Evolutionary conservation across 2,329 filamentous ascomycete genomes (phyloP), one percentile per base, ranked within the genome.

Genomic region (Colletotrichum theobromicola): DNA sequence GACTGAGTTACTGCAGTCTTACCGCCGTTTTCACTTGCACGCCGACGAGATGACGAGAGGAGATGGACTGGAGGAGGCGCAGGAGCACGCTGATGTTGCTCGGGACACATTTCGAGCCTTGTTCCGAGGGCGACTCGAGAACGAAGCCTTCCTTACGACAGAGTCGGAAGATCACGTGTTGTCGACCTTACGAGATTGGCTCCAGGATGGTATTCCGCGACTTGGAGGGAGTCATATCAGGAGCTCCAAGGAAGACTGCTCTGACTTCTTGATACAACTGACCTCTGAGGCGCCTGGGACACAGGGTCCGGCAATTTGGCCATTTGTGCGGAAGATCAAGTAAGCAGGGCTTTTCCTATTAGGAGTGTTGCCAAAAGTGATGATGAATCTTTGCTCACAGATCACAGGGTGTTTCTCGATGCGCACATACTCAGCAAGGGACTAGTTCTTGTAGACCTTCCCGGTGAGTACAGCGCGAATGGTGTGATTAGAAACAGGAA

Each of bases 401-500:
- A 0, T 5, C 5, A 13, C 46, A 88, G 86, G 64, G 85, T 89
- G 1, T 86, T 80, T 53, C 75, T 84, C 13, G 84, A 85, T 16
- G 83, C 87, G 1, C 79, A 87, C 73, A 87, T 89, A 21, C 77
- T 89, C 10, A 87, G 85, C 70, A 86, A 84, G 67, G 88, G 87
- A 0, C 81, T 89, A 1, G 78, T 88, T 5, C 81, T 89, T 8
- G 87, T 87, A 0, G 87, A 89, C 72, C 82, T 89, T 21, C 87
- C 87, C 30, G 87, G 86, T 87, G 81, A 26, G 78, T 26, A 1
- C 64, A 50, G 2, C 16, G 34, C 2, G 1, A 15, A 4, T 2
- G 37, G 1, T 30, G 37, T 13, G 42, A 21, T 1, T 26, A 37
- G 34, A 62, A 3, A 28, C 16, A 3, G 4, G 16, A 61, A 10